These are phyloP conservation scores for Hypomontagnella submonticulosa DNA, from an alignment of 495 filamentous ascomycete genomes.

Conservation along the genomic window DNA sequence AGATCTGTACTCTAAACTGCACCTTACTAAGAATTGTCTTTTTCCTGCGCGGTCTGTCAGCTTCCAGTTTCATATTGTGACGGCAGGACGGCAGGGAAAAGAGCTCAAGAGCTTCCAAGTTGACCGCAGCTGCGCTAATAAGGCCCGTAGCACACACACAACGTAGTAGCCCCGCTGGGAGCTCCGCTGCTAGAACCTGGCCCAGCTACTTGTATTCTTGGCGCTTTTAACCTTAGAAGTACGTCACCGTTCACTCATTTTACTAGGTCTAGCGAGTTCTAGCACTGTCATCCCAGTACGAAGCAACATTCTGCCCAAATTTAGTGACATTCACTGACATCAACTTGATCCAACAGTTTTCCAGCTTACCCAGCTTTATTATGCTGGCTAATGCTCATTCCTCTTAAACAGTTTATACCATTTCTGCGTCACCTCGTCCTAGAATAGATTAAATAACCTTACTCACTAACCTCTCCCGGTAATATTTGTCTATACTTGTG, in stretches of 20 bases:
- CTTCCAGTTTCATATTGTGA: background rate
- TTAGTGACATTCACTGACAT: slow-evolving; percentile 37
- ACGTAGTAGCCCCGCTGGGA: slow-evolving; percentile 1
- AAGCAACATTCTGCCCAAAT: slow-evolving; percentile 30
- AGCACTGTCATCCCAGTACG: slow-evolving; percentile 21
- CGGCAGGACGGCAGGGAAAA: slow-evolving; percentile 13
- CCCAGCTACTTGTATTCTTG: slow-evolving; percentile 23
- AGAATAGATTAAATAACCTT: slow-evolving; percentile 16
- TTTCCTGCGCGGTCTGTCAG: slow-evolving; percentile 1
- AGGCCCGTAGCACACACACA: slow-evolving; percentile 9
- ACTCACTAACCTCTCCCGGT: slow-evolving; percentile 38
- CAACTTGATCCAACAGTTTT: slow-evolving; percentile 39
- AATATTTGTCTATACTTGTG: slow-evolving; percentile 25
- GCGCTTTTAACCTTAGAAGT: slow-evolving; percentile 30
- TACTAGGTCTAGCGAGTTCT: slow-evolving; percentile 28
- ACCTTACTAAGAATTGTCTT: background rate
- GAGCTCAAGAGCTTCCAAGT: slow-evolving; percentile 2
- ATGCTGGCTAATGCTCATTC: slow-evolving; percentile 24
- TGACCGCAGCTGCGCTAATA: slow-evolving; percentile 26
- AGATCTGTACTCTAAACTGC: background rate
- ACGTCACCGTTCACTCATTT: slow-evolving; percentile 40
- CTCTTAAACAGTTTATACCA: slow-evolving; percentile 14
- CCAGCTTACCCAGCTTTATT: slow-evolving; percentile 34
- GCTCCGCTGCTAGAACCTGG: slow-evolving; percentile 3
- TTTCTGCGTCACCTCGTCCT: slow-evolving; percentile 42